A percentile compares a stretch with the other conserved stretches of the same genome.
Conservation (phyloP, 148 eudicot genomes). For the Amaranthus cruentus region DNA sequence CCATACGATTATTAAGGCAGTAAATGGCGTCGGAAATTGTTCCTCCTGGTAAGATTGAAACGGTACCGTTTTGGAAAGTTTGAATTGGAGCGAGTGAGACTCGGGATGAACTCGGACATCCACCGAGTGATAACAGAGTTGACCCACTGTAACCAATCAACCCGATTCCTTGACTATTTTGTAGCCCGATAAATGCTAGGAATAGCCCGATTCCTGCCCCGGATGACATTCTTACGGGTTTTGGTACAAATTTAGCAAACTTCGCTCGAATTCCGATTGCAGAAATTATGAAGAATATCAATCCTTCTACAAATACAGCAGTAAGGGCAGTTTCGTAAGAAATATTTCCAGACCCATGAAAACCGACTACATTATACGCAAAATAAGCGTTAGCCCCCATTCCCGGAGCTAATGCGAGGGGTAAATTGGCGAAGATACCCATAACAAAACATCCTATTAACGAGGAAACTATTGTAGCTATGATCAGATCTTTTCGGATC, state of each 20-base stretch:
- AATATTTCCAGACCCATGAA: conserved; percentile 76
- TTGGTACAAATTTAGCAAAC: conserved; percentile 71
- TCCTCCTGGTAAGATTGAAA: conserved; percentile 54
- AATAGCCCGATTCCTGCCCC: conserved; percentile 89
- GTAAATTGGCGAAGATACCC: conserved; percentile 84
- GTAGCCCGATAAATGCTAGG: conserved; percentile 85
- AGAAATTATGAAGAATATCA: conserved; percentile 59
- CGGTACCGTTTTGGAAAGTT: conserved; percentile 49
- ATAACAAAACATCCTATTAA: conserved; percentile 75
- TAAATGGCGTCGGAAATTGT: conserved; percentile 44
- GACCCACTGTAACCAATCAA: conserved; percentile 61
- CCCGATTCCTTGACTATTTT: conserved; percentile 70
- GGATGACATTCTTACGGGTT: conserved; percentile 74
- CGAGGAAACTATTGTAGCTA: conserved; percentile 77
- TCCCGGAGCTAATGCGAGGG: conserved; percentile 82
- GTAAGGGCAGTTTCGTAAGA: conserved; percentile 66
- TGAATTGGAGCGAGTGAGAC: conserved; percentile 57
- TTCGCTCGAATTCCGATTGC: conserved; percentile 68
- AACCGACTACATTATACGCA: conserved; percentile 85
- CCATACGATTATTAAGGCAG: conserved; percentile 64
- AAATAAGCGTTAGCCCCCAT: conserved; percentile 95
- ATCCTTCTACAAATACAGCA: conserved; percentile 74
- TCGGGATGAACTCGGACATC: conserved; percentile 59
- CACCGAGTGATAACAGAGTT: conserved; percentile 70
- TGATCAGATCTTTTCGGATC: conserved; percentile 61